Conservation (phyloP, 2,329 filamentous ascomycete species). For the Mycosphaerella arachidis region DNA sequence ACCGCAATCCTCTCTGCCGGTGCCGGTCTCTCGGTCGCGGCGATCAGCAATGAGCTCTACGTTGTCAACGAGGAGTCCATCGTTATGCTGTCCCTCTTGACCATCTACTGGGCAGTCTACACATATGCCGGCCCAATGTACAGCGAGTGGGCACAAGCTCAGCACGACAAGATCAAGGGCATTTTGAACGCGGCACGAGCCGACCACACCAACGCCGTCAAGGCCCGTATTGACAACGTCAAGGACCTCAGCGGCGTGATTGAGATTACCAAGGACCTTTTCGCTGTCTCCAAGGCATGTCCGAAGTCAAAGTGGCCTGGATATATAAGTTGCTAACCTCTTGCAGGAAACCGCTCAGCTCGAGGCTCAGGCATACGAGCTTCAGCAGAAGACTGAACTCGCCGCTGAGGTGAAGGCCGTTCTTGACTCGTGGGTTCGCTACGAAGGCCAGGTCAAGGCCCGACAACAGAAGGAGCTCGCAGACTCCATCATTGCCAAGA, state of each 20-base stretch:
- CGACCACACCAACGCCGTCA: constrained; percentile 93
- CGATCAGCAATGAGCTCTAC: constrained; percentile 99
- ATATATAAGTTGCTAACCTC: constrained; percentile 2
- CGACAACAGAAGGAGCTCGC: constrained; percentile 96
- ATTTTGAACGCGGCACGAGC: constrained; percentile 91
- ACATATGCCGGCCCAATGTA: constrained; percentile 92
- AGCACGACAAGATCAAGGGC: constrained; percentile 87
- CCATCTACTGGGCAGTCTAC: constrained; percentile 86
- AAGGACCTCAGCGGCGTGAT: constrained; percentile 92
- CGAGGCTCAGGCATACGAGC: constrained; percentile 92
- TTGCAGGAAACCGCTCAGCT: constrained; percentile 88
- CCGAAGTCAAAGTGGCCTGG: background rate
- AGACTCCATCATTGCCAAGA: constrained; percentile 89
- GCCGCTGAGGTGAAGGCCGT: constrained; percentile 90
- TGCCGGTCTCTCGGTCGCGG: constrained; percentile 85
- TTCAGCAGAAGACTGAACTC: constrained; percentile 92
- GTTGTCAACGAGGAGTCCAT: constrained; percentile 99
- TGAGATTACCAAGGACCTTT: constrained; percentile 93
- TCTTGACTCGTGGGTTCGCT: constrained; percentile 97
- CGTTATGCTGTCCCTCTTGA: constrained; percentile 85
- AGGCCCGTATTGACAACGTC: constrained; percentile 89
- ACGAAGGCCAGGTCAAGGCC: constrained; percentile 98
- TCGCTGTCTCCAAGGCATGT: constrained; percentile 92
- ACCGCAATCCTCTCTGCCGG: constrained; percentile 92
- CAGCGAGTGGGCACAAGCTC: constrained; percentile 82